Percentiles rank a stretch among this genome's conserved stretches.
Evolutionary conservation across 805 yeast genomes (phyloP).

Genomic region (Pichia pseudocactophila): DNA sequence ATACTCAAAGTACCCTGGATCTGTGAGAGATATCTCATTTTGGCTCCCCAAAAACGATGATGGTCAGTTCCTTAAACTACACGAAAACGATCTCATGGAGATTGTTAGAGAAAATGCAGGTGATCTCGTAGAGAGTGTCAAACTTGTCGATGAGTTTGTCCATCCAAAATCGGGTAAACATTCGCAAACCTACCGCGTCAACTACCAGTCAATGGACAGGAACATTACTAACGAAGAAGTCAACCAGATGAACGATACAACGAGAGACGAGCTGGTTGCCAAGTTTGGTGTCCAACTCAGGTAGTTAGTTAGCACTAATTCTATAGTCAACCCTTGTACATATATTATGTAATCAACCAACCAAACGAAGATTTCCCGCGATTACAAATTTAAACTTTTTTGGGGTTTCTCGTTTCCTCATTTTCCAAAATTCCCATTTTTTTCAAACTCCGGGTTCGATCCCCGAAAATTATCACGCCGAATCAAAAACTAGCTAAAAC

Average conservation of each 20-base stretch:
- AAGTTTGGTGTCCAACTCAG: conserved; percentile 50
- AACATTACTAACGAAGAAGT: conserved; percentile 80
- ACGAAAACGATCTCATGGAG: conserved; percentile 91
- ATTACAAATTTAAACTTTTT: no score
- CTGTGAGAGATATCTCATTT: conserved; percentile 81
- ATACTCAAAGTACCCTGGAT: conserved; percentile 85
- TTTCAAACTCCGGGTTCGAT: no score
- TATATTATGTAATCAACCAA: no score
- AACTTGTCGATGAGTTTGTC: conserved; percentile 67
- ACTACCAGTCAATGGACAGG: conserved; percentile 94
- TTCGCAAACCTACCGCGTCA: conserved; percentile 82
- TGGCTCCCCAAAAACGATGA: conserved; percentile 54
- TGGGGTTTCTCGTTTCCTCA: no score
- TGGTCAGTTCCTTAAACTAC: conserved; percentile 31
- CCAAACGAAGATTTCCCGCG: no score
- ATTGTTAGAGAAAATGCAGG: conserved; percentile 78
- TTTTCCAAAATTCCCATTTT: no score
- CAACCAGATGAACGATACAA: conserved; percentile 59
- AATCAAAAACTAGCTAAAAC: no score
- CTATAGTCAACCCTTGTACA: no score
- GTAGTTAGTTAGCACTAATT: conserved; percentile 2
- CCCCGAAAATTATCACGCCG: no score
- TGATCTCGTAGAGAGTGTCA: conserved; percentile 81
- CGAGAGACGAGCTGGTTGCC: conserved; percentile 47
- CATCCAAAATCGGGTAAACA: conserved; percentile 74